These are phyloP conservation scores for Jaenimonas drosophilae DNA, from an alignment of 208 protist species.

Conservation along the genomic window DNA sequence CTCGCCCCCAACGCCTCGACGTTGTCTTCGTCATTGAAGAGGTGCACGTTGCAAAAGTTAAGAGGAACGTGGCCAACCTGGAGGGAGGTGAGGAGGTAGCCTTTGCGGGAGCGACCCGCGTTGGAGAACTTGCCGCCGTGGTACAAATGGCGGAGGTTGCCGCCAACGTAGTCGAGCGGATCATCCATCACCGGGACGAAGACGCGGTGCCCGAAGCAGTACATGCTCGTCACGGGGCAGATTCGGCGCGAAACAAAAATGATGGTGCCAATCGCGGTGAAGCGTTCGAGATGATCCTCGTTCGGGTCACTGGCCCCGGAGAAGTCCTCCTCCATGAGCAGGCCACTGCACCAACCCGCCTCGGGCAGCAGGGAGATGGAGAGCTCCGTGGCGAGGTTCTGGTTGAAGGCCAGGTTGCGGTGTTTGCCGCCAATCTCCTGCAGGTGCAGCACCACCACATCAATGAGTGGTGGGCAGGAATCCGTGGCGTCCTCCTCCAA, in stretches of 20 bases:
- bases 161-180: conserved; percentile 58
- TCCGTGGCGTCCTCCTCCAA: neutral
- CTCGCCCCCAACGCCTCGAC: conserved; percentile 21
- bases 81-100: conserved; percentile 60
- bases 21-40: conserved; percentile 66
- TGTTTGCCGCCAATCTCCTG: conserved; percentile 78
- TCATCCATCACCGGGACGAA: conserved; percentile 69
- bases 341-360: conserved; percentile 61
- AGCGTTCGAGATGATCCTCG: conserved; percentile 17
- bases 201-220: conserved; percentile 67
- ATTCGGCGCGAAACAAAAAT: conserved; percentile 69
- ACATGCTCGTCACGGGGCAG: conserved; percentile 56
- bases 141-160: conserved; percentile 38
- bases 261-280: conserved; percentile 60
- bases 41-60: conserved; percentile 64
- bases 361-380: conserved; percentile 31
- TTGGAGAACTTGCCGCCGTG: conserved; percentile 46
- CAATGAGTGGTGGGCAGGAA: conserved; percentile 29
- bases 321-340: conserved; percentile 51
- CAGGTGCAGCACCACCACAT: conserved; percentile 78
- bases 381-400: conserved; percentile 32
- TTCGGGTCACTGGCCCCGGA: conserved; percentile 2
- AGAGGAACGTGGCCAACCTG: conserved; percentile 52
- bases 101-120: conserved; percentile 56
- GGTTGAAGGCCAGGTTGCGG: conserved; percentile 38